Conservation (phyloP, 2,329 filamentous ascomycete species). For the Endoconidiophora polonica region DNA sequence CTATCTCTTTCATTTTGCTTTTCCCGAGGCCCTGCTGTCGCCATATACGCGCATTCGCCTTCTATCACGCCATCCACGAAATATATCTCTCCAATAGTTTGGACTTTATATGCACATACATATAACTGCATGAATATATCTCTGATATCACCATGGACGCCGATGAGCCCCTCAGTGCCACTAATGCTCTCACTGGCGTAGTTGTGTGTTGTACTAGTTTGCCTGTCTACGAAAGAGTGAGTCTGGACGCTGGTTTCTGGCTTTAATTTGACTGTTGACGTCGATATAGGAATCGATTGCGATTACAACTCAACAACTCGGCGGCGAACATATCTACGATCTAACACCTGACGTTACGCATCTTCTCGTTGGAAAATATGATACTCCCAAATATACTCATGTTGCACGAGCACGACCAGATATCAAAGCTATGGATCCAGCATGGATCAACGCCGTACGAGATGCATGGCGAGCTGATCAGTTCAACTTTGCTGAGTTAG, state of each 20-base stretch:
- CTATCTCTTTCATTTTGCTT: too few relatives aligned
- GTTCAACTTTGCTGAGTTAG: conserved; percentile 54
- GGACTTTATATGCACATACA: too few relatives aligned
- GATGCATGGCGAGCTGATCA: conserved; percentile 70
- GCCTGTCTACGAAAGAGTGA: conserved; percentile 58
- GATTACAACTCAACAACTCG: conserved; percentile 58
- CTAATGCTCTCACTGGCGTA: conserved; percentile 50
- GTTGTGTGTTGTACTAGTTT: conserved; percentile 82
- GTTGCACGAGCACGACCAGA: conserved; percentile 81
- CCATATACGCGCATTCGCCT: too few relatives aligned
- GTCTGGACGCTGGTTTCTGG: conserved; percentile 17
- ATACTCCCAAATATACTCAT: conserved; percentile 89
- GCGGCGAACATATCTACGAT: conserved; percentile 74
- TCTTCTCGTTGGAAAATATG: conserved; percentile 73
- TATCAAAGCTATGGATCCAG: conserved; percentile 63
- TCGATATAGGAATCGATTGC: conserved; percentile 35
- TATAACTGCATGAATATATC: neutral
- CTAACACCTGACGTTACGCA: conserved; percentile 94
- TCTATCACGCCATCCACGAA: too few relatives aligned
- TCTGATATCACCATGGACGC: neutral
- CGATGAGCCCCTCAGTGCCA: conserved; percentile 4
- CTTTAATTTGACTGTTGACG: neutral
- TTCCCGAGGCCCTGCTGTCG: too few relatives aligned
- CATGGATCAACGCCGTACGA: conserved; percentile 70
- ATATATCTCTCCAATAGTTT: too few relatives aligned